Conservation (phyloP, 1,284 basidiomycete species). For the Sanghuangporus sanghuang region DNA sequence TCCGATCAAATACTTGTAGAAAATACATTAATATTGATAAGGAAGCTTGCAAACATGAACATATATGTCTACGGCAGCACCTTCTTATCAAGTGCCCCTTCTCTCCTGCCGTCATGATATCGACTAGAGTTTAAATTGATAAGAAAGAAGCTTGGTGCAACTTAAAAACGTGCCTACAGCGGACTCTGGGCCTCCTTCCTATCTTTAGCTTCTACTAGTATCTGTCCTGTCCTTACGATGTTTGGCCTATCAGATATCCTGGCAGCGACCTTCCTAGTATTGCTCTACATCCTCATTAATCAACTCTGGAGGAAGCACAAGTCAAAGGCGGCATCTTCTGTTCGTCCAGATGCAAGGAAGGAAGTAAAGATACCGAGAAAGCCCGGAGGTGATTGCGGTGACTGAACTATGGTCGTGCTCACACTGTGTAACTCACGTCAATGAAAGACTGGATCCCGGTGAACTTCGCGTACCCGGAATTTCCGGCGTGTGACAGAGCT, state of each 20-base stretch:
- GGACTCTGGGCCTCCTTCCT: not conserved
- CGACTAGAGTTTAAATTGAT: not conserved
- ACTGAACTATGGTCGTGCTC: not conserved
- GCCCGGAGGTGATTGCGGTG: constrained; percentile 4
- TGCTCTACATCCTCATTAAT: not conserved
- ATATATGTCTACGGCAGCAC: too few relatives aligned
- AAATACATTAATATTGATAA: too few relatives aligned
- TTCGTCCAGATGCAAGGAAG: not conserved
- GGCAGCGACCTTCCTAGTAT: not conserved
- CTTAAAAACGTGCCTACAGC: not conserved
- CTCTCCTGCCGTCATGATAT: not conserved
- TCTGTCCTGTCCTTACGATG: not conserved
- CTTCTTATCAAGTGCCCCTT: too few relatives aligned
- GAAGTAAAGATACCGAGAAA: not conserved
- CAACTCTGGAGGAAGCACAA: not conserved
- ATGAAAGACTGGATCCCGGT: constrained; percentile 44
- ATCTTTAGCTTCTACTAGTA: not conserved
- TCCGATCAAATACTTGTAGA: too few relatives aligned
- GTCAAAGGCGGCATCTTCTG: not conserved
- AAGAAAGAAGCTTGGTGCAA: not conserved
- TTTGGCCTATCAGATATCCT: not conserved
- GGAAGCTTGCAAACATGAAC: too few relatives aligned
- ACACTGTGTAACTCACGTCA: not conserved
- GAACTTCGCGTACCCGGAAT: constrained; percentile 45
- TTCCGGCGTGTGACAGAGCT: constrained; percentile 25